A percentile compares a stretch with the other conserved stretches of the same genome.
These are phyloP conservation scores for Prunus yedoensis DNA, from an alignment of 331 rosid genomes.

Conservation along the genomic window DNA sequence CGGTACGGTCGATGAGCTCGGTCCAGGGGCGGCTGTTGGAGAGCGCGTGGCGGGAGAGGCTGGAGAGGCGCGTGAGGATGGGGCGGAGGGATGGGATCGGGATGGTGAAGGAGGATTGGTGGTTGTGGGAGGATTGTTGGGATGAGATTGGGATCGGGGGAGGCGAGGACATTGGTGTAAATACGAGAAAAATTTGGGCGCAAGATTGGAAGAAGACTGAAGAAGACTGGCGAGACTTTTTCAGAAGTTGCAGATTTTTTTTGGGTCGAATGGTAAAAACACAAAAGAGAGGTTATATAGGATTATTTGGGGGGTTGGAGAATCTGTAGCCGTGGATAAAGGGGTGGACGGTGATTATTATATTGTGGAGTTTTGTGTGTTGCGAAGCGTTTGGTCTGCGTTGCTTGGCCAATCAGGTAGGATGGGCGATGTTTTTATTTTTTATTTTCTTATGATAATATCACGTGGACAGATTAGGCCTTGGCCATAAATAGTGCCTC, in stretches of 20 bases:
- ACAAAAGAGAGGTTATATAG: background rate
- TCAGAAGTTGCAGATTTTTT: background rate
- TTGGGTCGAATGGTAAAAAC: background rate
- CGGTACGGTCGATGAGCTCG: constrained; percentile 39
- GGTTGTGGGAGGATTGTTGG: background rate
- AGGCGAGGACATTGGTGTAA: constrained; percentile 28
- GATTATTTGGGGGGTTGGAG: background rate
- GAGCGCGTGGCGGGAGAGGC: constrained; percentile 24
- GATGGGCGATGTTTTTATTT: background rate
- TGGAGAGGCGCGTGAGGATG: constrained; percentile 35
- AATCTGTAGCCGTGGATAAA: background rate
- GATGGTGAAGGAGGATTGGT: constrained; percentile 12
- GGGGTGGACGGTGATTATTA: constrained; percentile 2
- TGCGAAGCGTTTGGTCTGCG: background rate
- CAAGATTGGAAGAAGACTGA: background rate
- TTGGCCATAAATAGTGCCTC: background rate
- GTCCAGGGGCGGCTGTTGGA: constrained; percentile 39
- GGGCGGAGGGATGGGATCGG: constrained; percentile 1
- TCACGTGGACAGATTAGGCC: background rate
- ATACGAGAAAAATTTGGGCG: background rate
- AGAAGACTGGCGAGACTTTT: background rate
- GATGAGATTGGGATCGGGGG: constrained; percentile 12
- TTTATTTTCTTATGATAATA: background rate
- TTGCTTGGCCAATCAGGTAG: background rate
- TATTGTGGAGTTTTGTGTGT: background rate